Conservation (phyloP, 192 early-diverging fungal genomes). For the Coemansia sp. region DNA sequence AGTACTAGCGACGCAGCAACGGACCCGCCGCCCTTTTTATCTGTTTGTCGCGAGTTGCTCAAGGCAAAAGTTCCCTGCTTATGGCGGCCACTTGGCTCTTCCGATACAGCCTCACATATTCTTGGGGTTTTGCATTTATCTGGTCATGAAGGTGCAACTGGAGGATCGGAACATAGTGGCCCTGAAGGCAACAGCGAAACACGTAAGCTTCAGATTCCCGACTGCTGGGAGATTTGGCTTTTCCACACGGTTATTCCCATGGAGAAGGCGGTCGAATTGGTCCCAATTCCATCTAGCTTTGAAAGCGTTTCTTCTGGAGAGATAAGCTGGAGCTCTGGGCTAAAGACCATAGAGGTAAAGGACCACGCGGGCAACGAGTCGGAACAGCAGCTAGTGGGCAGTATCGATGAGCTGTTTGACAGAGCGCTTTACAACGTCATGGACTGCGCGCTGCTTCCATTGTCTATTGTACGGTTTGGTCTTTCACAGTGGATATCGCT, state of each 20-base stretch:
- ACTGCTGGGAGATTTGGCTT: slow-evolving; percentile 42
- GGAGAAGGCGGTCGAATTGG: slow-evolving; percentile 1
- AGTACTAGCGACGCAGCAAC: background rate
- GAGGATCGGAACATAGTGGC: background rate
- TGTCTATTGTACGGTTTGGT: slow-evolving; percentile 52
- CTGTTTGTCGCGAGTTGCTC: slow-evolving; percentile 33
- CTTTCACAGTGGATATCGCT: slow-evolving; percentile 48
- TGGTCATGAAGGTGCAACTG: background rate
- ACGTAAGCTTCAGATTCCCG: slow-evolving; percentile 3
- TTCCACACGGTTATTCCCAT: slow-evolving; percentile 29
- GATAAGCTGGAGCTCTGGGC: slow-evolving; percentile 24
- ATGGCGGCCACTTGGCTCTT: slow-evolving; percentile 27
- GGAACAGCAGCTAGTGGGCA: background rate
- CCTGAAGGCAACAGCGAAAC: background rate
- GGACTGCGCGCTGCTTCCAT: slow-evolving; percentile 36
- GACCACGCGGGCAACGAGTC: background rate
- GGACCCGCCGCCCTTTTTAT: slow-evolving; percentile 18
- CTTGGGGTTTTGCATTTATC: background rate
- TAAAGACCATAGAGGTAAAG: background rate
- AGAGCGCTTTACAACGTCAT: slow-evolving; percentile 44
- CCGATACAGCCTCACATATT: slow-evolving; percentile 8
- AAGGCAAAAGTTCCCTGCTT: slow-evolving; percentile 44
- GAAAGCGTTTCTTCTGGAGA: slow-evolving; percentile 30
- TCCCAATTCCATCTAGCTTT: slow-evolving; percentile 29
- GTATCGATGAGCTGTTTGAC: slow-evolving; percentile 21